Conservation (phyloP, 345 rosid species). For the Arabidopsis thaliana region DNA sequence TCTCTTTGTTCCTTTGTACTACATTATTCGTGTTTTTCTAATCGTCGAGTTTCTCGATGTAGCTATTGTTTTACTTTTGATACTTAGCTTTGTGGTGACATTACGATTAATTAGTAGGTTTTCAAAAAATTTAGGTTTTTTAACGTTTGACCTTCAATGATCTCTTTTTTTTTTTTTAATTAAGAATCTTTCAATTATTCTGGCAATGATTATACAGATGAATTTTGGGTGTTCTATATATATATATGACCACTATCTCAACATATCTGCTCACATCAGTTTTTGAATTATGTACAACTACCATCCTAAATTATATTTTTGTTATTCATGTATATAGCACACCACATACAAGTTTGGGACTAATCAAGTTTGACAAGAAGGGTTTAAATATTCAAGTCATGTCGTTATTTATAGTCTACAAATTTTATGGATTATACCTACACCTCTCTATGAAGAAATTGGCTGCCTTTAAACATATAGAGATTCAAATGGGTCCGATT, state of each 20-base stretch:
- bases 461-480: neutral
- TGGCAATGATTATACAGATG: constrained; percentile 18
- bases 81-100: constrained; percentile 9
- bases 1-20: neutral
- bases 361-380: neutral
- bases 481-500: neutral
- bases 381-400: neutral
- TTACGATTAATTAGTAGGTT: neutral
- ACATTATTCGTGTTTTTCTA: neutral
- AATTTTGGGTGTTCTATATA: neutral
- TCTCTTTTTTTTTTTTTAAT: neutral
- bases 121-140: neutral
- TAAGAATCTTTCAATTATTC: neutral
- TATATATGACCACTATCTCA: neutral
- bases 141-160: constrained; percentile 26
- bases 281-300: neutral
- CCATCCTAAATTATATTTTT: neutral
- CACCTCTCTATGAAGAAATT: too few species aligned
- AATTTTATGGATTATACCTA: too few species aligned
- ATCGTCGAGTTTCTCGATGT: neutral
- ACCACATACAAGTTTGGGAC: constrained; percentile 1
- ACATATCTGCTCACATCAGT: neutral
- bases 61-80: constrained; percentile 10
- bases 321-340: neutral
- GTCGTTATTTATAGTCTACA: neutral